Evolutionary conservation across 2,329 filamentous ascomycete genomes (phyloP).

Genomic region (Hysterium pulicare): DNA sequence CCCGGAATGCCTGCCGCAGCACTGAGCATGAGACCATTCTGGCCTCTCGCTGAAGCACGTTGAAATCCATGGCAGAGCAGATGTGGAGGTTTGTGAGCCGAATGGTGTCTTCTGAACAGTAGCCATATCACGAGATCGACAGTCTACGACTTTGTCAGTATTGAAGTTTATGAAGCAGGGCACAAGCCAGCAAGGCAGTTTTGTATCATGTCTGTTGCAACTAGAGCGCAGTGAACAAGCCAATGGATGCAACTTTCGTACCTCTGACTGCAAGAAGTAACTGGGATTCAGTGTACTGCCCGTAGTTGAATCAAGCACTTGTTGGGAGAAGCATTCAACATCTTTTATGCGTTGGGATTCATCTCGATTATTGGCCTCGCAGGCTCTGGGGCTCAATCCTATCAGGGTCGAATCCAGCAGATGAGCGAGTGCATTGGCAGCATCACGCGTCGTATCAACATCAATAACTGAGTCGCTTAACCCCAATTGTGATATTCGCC

Average conservation of each 20-base stretch:
- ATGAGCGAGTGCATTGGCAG: constrained; percentile 43
- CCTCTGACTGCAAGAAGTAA: constrained; percentile 42
- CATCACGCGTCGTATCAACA: constrained; percentile 37
- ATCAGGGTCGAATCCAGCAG: constrained; percentile 71
- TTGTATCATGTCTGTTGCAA: constrained; percentile 13
- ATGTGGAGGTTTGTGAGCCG: constrained; percentile 60
- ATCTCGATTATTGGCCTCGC: constrained; percentile 18
- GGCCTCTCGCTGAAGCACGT: constrained; percentile 38
- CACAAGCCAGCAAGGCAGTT: constrained; percentile 4
- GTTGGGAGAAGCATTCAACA: constrained; percentile 45
- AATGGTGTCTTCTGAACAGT: constrained; percentile 61
- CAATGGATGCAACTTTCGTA: constrained; percentile 25
- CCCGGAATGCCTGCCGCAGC: constrained; percentile 59
- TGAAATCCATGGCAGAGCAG: constrained; percentile 82
- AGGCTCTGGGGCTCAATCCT: constrained; percentile 48
- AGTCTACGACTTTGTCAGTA: constrained; percentile 39
- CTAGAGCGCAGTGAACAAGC: background rate
- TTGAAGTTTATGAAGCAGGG: background rate
- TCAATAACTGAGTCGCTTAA: constrained; percentile 6
- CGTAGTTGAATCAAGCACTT: constrained; percentile 33
- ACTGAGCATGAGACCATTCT: constrained; percentile 27
- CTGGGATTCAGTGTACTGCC: constrained; percentile 28
- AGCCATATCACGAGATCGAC: constrained; percentile 62
- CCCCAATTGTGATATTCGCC: constrained; percentile 42
- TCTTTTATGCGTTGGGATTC: constrained; percentile 33